Evolutionary conservation across 2,329 filamentous ascomycete species (phyloP).

Genomic region (Fusarium tanahbumbuense): DNA sequence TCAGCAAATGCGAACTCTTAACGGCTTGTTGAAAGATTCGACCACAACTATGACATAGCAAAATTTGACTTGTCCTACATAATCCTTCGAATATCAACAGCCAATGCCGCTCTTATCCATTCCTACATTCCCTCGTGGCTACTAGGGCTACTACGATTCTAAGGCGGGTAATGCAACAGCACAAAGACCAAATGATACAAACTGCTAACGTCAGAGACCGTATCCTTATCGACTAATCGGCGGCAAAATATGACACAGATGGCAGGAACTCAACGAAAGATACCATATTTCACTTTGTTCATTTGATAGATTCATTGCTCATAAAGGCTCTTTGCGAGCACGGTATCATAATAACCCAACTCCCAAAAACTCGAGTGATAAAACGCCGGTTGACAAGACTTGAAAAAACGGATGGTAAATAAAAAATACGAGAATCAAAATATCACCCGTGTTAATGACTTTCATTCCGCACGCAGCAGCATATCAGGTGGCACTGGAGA

Average conservation of each 20-base stretch:
- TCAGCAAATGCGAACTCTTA: not conserved
- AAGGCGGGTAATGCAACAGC: not conserved
- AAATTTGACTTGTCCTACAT: not conserved
- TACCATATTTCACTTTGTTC: not conserved
- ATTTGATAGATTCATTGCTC: slow-evolving; percentile 30
- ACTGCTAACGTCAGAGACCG: too few relatives aligned
- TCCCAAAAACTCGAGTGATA: not conserved
- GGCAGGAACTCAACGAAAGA: not conserved
- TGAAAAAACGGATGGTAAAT: slow-evolving; percentile 18
- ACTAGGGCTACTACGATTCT: too few relatives aligned
- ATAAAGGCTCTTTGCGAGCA: slow-evolving; percentile 24
- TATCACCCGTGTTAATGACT: too few relatives aligned
- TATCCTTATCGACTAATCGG: not conserved
- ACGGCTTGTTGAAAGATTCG: not conserved
- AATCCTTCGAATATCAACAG: not conserved
- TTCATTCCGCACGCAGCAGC: slow-evolving; percentile 20
- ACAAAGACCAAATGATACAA: not conserved
- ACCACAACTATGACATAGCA: not conserved
- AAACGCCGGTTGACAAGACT: slow-evolving; percentile 18
- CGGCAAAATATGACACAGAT: not conserved
- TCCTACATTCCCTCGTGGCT: not conserved
- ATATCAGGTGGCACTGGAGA: slow-evolving; percentile 38
- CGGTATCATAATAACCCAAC: slow-evolving; percentile 28
- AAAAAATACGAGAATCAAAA: slow-evolving; percentile 14
- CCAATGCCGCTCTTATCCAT: not conserved